Evolutionary conservation across 2,329 filamentous ascomycete genomes (phyloP), one percentile per base, ranked within the genome.

Genomic region (Podosphaera xanthii): DNA sequence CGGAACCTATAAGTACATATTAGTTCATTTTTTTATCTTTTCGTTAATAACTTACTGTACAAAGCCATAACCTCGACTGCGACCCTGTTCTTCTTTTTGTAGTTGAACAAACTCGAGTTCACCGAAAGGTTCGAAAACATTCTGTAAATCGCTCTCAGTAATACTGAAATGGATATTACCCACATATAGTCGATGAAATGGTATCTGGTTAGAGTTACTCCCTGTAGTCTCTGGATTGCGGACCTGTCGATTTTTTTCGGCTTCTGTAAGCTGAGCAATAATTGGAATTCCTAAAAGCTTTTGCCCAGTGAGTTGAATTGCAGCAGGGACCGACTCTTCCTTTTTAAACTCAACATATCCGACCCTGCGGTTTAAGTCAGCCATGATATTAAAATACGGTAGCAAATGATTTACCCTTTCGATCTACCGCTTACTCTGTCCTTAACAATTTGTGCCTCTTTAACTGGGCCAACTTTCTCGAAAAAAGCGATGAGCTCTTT

Each of bases 121-220:
- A 67, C 92, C 92, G 72, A 96, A 98, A 1, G 92, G 91, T 74
- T 94, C 88, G 72, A 98, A 98, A 62, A 98, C 89, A 70, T 91
- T 89, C 76, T 91, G 85, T 64, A 98, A 77, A 73, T 98, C 94
- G 71, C 84, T 83, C 74, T 98, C 92, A 69, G 89, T 96, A 71
- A 98, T 94, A 71, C 89, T 96, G 79, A 98, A 98, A 76, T 98
- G 92, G 66, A 98, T 97, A 71, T 98, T 98, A 72, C 92, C 92
- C 66, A 98, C 91, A 72, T 97, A 98, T 61, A 98, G 84, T 66
- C 94, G 87, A 74, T 98, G 92, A 76, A 97, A 97, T 33, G 92
- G 92, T 61, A 94, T 84, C 62, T 87, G 85, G 70, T 90, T 90
- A 61, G 85, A 83, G 65, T 87, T 76, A 64, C 78, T 82, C 64